A percentile compares a stretch with the other conserved stretches of the same genome.
Evolutionary conservation across 805 yeast genomes (phyloP).

Genomic region (Wickerhamomyces ciferrii): DNA sequence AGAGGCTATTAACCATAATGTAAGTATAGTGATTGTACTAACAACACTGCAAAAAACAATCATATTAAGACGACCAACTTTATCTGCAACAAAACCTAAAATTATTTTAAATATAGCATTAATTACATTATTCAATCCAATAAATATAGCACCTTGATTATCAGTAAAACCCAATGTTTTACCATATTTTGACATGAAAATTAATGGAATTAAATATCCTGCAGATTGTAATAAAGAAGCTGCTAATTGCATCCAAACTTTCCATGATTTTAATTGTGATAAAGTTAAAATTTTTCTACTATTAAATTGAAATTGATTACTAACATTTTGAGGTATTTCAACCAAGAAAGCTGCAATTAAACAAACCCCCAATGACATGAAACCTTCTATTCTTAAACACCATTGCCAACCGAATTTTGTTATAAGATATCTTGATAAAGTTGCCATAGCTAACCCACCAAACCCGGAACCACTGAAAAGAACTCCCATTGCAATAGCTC

Average conservation of each 20-base stretch:
- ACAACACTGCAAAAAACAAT: slow-evolving; percentile 32
- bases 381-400: slow-evolving; percentile 26
- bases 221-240: slow-evolving; percentile 28
- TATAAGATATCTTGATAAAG: slow-evolving; percentile 22
- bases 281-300: slow-evolving; percentile 4
- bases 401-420: slow-evolving; percentile 28
- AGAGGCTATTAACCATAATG: slow-evolving; percentile 29
- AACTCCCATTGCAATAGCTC: slow-evolving; percentile 31
- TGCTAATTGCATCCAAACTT: slow-evolving; percentile 6
- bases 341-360: slow-evolving; percentile 2
- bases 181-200: slow-evolving; percentile 30
- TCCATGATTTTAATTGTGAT: slow-evolving; percentile 1
- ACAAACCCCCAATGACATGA: slow-evolving; percentile 16
- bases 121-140: slow-evolving; percentile 29
- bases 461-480: slow-evolving; percentile 31
- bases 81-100: slow-evolving; percentile 36
- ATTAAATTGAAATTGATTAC: slow-evolving; percentile 8
- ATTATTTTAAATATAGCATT: slow-evolving; percentile 25
- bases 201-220: slow-evolving; percentile 29
- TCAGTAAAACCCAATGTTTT: slow-evolving; percentile 24
- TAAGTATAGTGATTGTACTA: slow-evolving; percentile 27
- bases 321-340: not conserved
- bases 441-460: slow-evolving; percentile 29
- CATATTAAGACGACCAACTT: slow-evolving; percentile 34
- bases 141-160: slow-evolving; percentile 28